Evolutionary conservation across 169 alveolate species (phyloP), one percentile per base, ranked within the genome.

Genomic region (Plasmodium chabaudi): DNA sequence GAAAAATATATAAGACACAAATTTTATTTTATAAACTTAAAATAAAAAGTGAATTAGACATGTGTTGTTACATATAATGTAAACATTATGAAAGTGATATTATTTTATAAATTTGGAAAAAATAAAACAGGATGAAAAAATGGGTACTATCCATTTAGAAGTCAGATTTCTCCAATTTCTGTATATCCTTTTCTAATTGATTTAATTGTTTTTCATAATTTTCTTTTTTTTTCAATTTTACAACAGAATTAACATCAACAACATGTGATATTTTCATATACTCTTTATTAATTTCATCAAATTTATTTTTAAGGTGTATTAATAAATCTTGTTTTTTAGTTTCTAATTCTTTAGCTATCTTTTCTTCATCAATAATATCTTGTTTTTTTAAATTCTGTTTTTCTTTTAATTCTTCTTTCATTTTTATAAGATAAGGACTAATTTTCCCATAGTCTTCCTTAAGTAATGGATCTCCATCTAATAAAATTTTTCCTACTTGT

Each of bases 371-470:
- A 56, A 86, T 70, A 23, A 65, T 60, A 61, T 86, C 91, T 71
- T 71, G 86, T 63, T 86, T 86, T 70, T 86, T 86, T 65, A 70
- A 60, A 86, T 70, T 86, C 59, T 86, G 87, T 19, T 86, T 86
- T 86, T 86, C 91, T 59, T 59, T 68, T 71, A 86, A 70, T 53
- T 86, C 87, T 34, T 86, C 34, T 61, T 86, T 86, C 2, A 86
- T 86, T 9, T 86, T 39, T 9, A 86, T 68, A 13, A 86, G 75
- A 55, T 86, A 86, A 15, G 91, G 84, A 57, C 91, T 86, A 4
- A 86, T 19, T 71, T 86, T 86, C 3, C 91, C 91, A 60, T 86
- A 86, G 25, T 86, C 91, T 70, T 86, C 74, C 53, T 86, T 86
- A 3, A 10, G 23, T 49, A 86, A 59, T 44, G 91, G 91, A 12